Base-by-base conservation (phyloP, 129 eudicot genomes). In the Oenanthe sinensis region DNA sequence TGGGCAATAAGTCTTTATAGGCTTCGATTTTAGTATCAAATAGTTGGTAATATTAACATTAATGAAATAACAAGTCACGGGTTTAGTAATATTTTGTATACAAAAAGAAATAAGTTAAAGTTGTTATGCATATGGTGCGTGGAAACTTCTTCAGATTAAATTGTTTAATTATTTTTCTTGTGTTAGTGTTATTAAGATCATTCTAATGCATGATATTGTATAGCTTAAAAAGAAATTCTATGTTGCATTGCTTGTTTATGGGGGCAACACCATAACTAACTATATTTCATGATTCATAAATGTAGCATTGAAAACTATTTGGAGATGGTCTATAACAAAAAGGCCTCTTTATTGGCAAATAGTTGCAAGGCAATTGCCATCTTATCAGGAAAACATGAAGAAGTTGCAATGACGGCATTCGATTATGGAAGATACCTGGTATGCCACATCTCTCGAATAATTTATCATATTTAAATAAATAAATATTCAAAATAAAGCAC, bases 341-440 rank as follows among this genome's bases (percentile, higher is more conserved):
- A 67, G 42, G 72, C 42, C 4, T 67, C 72, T 67, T 30, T 67
- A 33, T 12, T 67, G 22, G 72, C 72, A 67, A 67, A 67, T 33
- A 30, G 72, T 44, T 67, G 72, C 72, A 67, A 67, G 44, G 72
- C 72, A 67, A 67, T 67, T 67, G 72, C 72, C 19, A 14, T 67
- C 33, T 67, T 67, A 67, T 14, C 72, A 67, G 72, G 72, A 20
- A 67, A 28, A 67, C 17, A 67, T 67, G 20, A 26, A 67, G 72
- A 67, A 67, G 42, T 33, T 67, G 33, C 72, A 36, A 13, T 4
- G 33, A 26, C 15, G 72, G 72, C 72, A 1, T 67, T 11, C 16
- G 42, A 33, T n/a, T 67, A 67, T 67, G 72, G 72, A 67, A 67
- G 17, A 33, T 67, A 67, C 33, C 72, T 67, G 72, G 72, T 67